Conservation (phyloP, 2,329 filamentous ascomycete species). For the Fusarium piperis region DNA sequence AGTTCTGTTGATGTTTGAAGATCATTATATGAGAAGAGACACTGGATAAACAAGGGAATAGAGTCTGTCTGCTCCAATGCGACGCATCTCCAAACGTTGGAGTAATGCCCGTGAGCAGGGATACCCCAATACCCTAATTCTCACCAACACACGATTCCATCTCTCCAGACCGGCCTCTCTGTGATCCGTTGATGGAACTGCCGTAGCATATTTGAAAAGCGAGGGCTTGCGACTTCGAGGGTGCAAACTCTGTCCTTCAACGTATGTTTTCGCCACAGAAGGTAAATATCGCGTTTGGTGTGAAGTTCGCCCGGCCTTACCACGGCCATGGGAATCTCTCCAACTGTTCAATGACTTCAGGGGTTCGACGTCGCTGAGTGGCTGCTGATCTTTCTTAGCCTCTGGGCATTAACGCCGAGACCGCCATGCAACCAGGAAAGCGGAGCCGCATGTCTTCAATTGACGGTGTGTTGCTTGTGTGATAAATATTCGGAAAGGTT, state of each 20-base stretch:
- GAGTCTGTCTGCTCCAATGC: not conserved
- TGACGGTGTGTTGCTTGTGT: not conserved
- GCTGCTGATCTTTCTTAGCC: constrained; percentile 23
- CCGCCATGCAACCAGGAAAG: not conserved
- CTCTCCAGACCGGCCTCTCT: not conserved
- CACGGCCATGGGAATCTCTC: constrained; percentile 23
- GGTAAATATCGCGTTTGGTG: constrained; percentile 5
- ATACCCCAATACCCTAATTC: constrained; percentile 11
- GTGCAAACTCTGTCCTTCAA: not conserved
- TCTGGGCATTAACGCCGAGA: constrained; percentile 18
- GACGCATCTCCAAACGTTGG: not conserved
- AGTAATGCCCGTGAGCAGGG: not conserved
- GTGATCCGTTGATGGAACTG: not conserved
- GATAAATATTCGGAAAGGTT: not conserved
- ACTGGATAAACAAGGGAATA: not conserved
- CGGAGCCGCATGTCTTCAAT: constrained; percentile 1
- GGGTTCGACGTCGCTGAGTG: constrained; percentile 27
- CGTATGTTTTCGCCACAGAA: not conserved
- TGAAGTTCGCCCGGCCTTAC: constrained; percentile 25
- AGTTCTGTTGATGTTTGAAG: not conserved
- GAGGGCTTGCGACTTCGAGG: not conserved
- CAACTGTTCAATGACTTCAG: constrained; percentile 23
- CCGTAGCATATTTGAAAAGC: not conserved
- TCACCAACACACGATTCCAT: not conserved
- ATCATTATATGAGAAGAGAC: not conserved